Evolutionary conservation across 2,329 filamentous ascomycete species (phyloP).

Genomic region (Ophiostoma fasciatum): DNA sequence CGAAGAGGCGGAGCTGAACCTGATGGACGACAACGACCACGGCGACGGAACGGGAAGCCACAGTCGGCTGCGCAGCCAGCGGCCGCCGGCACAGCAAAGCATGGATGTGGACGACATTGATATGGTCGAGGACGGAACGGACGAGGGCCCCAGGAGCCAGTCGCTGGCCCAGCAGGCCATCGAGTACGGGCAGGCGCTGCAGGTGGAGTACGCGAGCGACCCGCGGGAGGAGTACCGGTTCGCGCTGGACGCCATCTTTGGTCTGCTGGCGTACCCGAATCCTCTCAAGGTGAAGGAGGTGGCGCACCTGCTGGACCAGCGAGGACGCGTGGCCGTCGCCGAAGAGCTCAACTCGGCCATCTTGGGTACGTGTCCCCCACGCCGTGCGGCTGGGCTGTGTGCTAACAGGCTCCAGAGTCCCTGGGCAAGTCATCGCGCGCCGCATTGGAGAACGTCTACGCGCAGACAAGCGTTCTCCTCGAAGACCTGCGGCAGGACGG

Average conservation of each 20-base stretch:
- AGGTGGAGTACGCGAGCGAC: conserved; percentile 62
- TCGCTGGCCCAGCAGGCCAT: conserved; percentile 55
- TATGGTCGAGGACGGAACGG: conserved; percentile 30
- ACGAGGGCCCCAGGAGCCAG: conserved; percentile 17
- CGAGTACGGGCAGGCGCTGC: conserved; percentile 63
- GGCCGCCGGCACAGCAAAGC: conserved; percentile 26
- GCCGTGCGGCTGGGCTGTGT: no score
- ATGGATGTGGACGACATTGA: conserved; percentile 46
- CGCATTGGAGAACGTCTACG: conserved; percentile 69
- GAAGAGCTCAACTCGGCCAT: conserved; percentile 94
- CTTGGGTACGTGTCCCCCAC: conserved; percentile 45
- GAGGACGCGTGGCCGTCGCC: conserved; percentile 62
- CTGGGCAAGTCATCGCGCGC: conserved; percentile 80
- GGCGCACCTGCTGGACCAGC: conserved; percentile 61
- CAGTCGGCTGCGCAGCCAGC: conserved; percentile 13
- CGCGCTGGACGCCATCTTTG: conserved; percentile 71
- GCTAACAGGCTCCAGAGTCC: conserved; percentile 43
- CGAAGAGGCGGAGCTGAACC: conserved; percentile 50
- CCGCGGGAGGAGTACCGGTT: conserved; percentile 54
- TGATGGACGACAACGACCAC: conserved; percentile 22
- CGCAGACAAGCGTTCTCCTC: conserved; percentile 77
- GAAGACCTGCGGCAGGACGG: conserved; percentile 68
- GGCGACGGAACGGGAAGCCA: conserved; percentile 10
- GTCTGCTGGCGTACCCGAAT: conserved; percentile 74
- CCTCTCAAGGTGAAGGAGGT: conserved; percentile 61